Conservation (phyloP, 106 monocot genomes). For the Agapanthus africanus region DNA sequence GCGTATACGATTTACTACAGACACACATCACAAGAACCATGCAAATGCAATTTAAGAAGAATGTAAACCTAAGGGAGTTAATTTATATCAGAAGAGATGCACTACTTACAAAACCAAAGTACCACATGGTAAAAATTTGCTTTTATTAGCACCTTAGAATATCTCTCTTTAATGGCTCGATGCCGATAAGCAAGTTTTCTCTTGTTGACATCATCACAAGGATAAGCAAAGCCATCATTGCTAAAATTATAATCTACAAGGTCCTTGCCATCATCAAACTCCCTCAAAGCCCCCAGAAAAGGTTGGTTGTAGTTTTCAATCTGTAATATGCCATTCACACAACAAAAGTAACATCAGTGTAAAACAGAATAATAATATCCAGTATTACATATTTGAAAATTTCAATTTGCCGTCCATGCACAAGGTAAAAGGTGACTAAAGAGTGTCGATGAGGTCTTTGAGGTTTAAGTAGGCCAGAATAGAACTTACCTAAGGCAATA, state of each 20-base stretch:
- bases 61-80: not conserved
- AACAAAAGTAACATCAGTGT: not conserved
- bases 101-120: constrained; percentile 21
- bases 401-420: not conserved
- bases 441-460: not conserved
- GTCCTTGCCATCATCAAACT: constrained; percentile 84
- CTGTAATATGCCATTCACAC: constrained; percentile 22
- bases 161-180: constrained; percentile 69
- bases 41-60: not conserved
- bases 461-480: not conserved
- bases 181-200: constrained; percentile 87
- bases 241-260: constrained; percentile 82
- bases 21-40: not conserved
- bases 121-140: constrained; percentile 5
- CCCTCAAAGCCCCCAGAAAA: constrained; percentile 42
- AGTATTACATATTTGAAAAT: not conserved
- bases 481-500: not conserved
- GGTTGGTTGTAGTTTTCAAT: constrained; percentile 89
- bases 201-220: constrained; percentile 69
- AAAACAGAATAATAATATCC: not conserved
- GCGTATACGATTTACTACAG: not conserved
- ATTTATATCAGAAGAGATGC: constrained; percentile 3
- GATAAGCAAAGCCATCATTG: constrained; percentile 50
- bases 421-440: not conserved
- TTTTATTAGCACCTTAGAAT: constrained; percentile 55